These are phyloP conservation scores for Schizothecium vesticola DNA, from an alignment of 495 filamentous ascomycete genomes.

Conservation along the genomic window DNA sequence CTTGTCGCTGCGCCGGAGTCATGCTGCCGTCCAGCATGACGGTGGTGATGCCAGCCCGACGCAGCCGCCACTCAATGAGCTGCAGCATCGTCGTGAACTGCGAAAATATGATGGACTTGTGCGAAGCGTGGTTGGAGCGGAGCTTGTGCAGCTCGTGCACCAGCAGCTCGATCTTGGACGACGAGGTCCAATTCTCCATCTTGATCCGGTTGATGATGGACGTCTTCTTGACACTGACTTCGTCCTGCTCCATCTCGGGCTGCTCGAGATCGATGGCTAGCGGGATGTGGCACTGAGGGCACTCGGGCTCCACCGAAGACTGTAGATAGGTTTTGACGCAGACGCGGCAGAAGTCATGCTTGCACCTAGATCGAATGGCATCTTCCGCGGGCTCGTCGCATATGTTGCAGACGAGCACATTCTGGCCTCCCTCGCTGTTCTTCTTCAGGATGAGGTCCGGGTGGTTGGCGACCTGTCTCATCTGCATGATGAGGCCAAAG, in stretches of 20 bases:
- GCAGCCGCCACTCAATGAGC: conserved; percentile 92
- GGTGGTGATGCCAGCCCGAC: conserved; percentile 90
- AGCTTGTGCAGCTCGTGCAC: conserved; percentile 88
- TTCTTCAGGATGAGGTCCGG: conserved; percentile 91
- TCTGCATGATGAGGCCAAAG: conserved; percentile 89
- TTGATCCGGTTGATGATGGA: conserved; percentile 96
- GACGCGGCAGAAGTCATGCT: conserved; percentile 89
- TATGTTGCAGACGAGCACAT: conserved; percentile 83
- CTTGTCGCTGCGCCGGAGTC: conserved; percentile 86
- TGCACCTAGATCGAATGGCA: conserved; percentile 83
- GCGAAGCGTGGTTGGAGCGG: conserved; percentile 80
- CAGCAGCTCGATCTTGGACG: conserved; percentile 94
- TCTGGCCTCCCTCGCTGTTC: conserved; percentile 76
- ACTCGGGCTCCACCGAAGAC: conserved; percentile 71
- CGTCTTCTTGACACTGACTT: conserved; percentile 75
- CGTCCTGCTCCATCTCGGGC: conserved; percentile 86
- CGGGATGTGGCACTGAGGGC: conserved; percentile 85
- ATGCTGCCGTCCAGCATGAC: conserved; percentile 97
- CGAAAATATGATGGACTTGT: conserved; percentile 95
- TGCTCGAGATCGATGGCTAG: conserved; percentile 89
- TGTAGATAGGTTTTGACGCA: conserved; percentile 82
- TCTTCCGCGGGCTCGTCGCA: conserved; percentile 96
- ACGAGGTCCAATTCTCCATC: conserved; percentile 96
- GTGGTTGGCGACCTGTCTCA: conserved; percentile 94
- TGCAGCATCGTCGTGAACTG: conserved; percentile 98